Evolutionary conservation across 1,284 basidiomycete genomes (phyloP).

Genomic region (Phaffia rhodozyma): DNA sequence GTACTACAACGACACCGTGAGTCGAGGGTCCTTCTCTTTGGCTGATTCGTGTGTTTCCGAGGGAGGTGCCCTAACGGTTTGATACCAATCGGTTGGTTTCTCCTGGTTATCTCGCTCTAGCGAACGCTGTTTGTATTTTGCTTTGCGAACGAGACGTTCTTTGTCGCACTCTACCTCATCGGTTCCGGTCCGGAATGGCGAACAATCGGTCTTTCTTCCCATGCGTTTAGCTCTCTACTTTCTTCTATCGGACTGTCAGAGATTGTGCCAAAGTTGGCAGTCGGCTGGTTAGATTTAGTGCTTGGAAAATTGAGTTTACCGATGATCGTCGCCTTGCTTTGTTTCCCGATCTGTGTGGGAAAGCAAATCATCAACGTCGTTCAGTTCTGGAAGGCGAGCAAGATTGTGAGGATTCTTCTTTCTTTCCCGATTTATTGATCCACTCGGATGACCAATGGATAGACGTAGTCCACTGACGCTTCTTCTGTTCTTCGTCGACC

Average conservation of each 20-base stretch:
- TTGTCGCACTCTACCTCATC: constrained; percentile 89
- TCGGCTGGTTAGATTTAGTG: constrained; percentile 23
- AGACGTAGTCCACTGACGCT: constrained; percentile 1
- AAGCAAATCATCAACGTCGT: constrained; percentile 96
- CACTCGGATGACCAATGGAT: not conserved
- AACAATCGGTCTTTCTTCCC: constrained; percentile 35
- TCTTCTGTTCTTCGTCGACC: constrained; percentile 19
- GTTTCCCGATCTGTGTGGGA: constrained; percentile 57
- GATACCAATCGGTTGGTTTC: not conserved
- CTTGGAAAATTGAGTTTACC: constrained; percentile 58
- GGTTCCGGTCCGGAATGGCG: constrained; percentile 56
- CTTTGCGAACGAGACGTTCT: constrained; percentile 95
- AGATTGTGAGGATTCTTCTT: constrained; percentile 44
- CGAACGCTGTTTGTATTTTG: constrained; percentile 83
- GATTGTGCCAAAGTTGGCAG: constrained; percentile 23
- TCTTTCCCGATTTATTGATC: not conserved
- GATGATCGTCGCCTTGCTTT: constrained; percentile 54
- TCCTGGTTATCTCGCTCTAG: constrained; percentile 36
- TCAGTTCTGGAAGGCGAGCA: constrained; percentile 97
- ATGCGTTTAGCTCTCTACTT: constrained; percentile 17
- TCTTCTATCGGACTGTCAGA: constrained; percentile 3
- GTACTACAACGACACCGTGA: constrained; percentile 86
- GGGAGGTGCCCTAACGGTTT: no score
- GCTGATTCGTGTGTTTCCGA: not conserved
- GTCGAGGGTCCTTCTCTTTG: constrained; percentile 29